These are phyloP conservation scores for Tetradesmus obliquus DNA, from an alignment of 139 green algal species.

Conservation along the genomic window DNA sequence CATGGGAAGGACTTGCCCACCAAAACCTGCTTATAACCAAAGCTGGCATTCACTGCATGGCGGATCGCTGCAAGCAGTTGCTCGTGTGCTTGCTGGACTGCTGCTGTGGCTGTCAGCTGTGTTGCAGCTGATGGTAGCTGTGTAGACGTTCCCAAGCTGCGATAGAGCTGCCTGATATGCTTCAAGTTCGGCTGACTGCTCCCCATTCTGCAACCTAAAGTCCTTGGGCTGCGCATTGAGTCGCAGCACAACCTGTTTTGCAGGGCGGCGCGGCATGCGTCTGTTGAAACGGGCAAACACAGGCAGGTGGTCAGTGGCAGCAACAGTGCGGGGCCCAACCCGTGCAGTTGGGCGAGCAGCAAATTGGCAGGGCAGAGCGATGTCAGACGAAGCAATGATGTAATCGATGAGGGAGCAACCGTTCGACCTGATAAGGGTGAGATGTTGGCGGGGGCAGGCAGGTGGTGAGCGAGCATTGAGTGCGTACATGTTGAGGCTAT, in stretches of 20 bases:
- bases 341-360: background rate
- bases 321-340: background rate
- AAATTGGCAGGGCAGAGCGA: background rate
- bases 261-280: background rate
- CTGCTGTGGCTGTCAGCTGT: background rate
- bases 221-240: background rate
- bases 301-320: background rate
- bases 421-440: background rate
- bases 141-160: background rate
- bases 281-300: background rate
- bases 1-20: background rate
- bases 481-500: background rate
- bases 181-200: background rate
- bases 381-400: background rate
- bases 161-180: background rate
- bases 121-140: background rate
- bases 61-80: background rate
- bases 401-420: background rate
- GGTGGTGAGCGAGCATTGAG: background rate
- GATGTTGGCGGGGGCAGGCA: background rate
- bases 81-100: background rate
- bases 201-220: background rate
- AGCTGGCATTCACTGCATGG: background rate
- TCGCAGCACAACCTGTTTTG: background rate
- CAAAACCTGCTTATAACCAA: background rate